A percentile compares a stretch with the other conserved stretches of the same genome.
Evolutionary conservation across 805 yeast species (phyloP).

Genomic region (Lipomyces lipofer): DNA sequence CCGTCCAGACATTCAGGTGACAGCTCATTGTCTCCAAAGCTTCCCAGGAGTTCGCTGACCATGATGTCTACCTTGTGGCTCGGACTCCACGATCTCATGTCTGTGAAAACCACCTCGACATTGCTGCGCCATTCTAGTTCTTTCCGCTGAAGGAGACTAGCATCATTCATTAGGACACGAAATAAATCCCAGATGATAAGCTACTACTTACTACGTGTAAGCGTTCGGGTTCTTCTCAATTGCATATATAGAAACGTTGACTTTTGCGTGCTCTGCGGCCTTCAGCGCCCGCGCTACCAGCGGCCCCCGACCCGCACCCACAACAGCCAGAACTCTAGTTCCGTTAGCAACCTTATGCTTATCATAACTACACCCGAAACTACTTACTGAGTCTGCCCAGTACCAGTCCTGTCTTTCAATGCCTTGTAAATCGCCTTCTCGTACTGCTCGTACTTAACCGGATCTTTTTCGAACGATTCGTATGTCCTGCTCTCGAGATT

Average conservation of each 20-base stretch:
- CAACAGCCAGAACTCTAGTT: slow-evolving; percentile 50
- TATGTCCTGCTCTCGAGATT: slow-evolving; percentile 63
- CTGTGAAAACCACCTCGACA: slow-evolving; percentile 56
- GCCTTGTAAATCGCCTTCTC: slow-evolving; percentile 63
- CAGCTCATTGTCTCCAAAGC: slow-evolving; percentile 90
- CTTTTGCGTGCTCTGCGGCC: slow-evolving; percentile 41
- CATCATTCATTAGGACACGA: neutral
- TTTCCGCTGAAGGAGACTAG: slow-evolving; percentile 50
- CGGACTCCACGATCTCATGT: slow-evolving; percentile 57
- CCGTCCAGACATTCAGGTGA: slow-evolving; percentile 75
- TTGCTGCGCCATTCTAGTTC: slow-evolving; percentile 51
- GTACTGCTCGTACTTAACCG: slow-evolving; percentile 66
- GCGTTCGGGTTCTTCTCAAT: slow-evolving; percentile 75
- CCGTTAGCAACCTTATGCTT: slow-evolving; percentile 2
- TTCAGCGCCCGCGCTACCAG: slow-evolving; percentile 56
- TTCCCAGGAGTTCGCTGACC: slow-evolving; percentile 81
- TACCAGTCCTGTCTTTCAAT: slow-evolving; percentile 39
- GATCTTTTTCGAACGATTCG: slow-evolving; percentile 69
- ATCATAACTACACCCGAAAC: no score
- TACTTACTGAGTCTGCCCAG: no score
- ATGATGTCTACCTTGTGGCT: slow-evolving; percentile 53
- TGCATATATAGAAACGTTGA: slow-evolving; percentile 48
- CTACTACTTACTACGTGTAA: slow-evolving; percentile 34
- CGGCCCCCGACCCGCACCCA: slow-evolving; percentile 91
- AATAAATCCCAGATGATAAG: neutral